Conservation (phyloP, 257 asterid genomes). For the Nyctanthes arbortristis region DNA sequence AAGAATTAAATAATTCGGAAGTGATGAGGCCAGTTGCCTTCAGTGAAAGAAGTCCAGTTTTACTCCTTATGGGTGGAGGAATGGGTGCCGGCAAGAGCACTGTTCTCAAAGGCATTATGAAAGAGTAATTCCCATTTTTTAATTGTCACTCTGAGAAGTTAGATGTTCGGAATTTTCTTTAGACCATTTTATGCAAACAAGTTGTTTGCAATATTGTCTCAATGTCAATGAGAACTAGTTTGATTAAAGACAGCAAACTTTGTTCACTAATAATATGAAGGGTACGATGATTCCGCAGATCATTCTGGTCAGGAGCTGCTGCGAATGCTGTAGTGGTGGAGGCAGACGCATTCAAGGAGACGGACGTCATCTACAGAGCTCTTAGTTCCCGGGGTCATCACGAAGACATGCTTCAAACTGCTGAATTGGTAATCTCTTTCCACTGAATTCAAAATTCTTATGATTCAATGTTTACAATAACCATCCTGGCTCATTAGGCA, state of each 20-base stretch:
- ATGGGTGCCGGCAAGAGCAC: conserved; percentile 99
- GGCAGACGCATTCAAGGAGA: conserved; percentile 97
- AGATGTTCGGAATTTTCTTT: neutral
- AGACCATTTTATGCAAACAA: neutral
- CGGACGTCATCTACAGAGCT: conserved; percentile 82
- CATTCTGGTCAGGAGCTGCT: conserved; percentile 82
- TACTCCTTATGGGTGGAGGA: conserved; percentile 98
- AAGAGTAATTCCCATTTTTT: conserved; percentile 52
- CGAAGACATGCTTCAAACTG: conserved; percentile 95
- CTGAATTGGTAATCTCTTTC: conserved; percentile 51
- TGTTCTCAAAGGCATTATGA: conserved; percentile 85
- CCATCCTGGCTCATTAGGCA: too few species aligned
- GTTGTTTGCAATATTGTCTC: neutral
- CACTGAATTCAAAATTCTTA: too few species aligned
- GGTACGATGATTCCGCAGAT: conserved; percentile 35
- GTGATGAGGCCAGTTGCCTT: conserved; percentile 89
- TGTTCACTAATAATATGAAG: neutral
- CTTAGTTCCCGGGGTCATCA: conserved; percentile 85
- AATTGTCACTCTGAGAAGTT: neutral
- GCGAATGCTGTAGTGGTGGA: conserved; percentile 86
- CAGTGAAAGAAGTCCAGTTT: conserved; percentile 75
- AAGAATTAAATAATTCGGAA: conserved; percentile 47
- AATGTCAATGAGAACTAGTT: neutral
- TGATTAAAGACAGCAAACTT: neutral
- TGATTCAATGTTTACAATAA: too few species aligned